Evolutionary conservation across 2,329 filamentous ascomycete species (phyloP).

Genomic region (Zalaria obscura): DNA sequence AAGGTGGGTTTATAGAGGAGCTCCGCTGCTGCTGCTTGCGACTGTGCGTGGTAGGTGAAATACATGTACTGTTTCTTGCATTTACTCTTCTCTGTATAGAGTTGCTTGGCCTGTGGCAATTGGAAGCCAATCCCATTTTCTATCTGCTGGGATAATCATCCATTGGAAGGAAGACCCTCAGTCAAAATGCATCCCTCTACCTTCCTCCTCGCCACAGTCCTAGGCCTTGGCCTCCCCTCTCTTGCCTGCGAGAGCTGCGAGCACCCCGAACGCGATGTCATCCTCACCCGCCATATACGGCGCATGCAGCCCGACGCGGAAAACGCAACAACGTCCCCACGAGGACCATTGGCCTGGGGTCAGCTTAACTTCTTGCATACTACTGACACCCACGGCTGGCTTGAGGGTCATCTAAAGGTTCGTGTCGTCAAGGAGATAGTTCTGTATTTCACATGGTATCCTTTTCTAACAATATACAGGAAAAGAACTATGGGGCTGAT

Average conservation of each 20-base stretch:
- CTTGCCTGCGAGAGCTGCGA: slow-evolving; percentile 24
- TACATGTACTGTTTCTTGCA: too few species aligned
- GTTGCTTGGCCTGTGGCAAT: too few species aligned
- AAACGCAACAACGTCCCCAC: slow-evolving; percentile 22
- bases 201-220: neutral
- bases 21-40: too few species aligned
- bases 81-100: too few species aligned
- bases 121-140: too few species aligned
- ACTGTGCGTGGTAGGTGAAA: too few species aligned
- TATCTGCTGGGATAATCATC: too few species aligned
- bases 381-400: slow-evolving; percentile 47
- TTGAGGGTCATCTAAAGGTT: slow-evolving; percentile 30
- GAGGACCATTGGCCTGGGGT: slow-evolving; percentile 41
- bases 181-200: slow-evolving; percentile 2
- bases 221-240: neutral
- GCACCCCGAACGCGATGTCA: slow-evolving; percentile 24
- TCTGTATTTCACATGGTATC: neutral
- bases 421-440: slow-evolving; percentile 6
- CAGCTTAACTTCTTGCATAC: slow-evolving; percentile 54
- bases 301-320: slow-evolving; percentile 31
- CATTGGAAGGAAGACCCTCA: neutral
- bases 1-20: too few species aligned
- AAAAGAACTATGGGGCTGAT: slow-evolving; percentile 50
- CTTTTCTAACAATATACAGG: slow-evolving; percentile 33
- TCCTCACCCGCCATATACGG: slow-evolving; percentile 25